phyloP scores from a whole-genome alignment of 2,329 filamentous ascomycete genomes.

The Myotisia sp. region DNA sequence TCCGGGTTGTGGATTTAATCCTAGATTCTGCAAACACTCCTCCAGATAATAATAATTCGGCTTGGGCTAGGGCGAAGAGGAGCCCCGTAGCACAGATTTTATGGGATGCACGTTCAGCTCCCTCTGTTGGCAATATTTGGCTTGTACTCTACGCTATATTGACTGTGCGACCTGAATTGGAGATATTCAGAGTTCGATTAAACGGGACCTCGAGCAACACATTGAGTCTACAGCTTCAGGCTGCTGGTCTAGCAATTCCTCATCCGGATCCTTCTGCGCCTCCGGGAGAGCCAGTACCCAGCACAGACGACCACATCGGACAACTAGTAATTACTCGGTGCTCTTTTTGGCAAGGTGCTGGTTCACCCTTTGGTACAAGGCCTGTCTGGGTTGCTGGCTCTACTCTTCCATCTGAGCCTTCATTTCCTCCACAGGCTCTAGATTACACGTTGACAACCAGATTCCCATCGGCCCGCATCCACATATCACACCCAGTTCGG shows the following conservation, averaged over 20 bases:
- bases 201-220: slow-evolving; percentile 17
- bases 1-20: slow-evolving; percentile 20
- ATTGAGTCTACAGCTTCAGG: slow-evolving; percentile 19
- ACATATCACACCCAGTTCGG: slow-evolving; percentile 56
- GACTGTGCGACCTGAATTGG: slow-evolving; percentile 19
- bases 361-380: slow-evolving; percentile 51
- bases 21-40: slow-evolving; percentile 14
- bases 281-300: slow-evolving; percentile 14
- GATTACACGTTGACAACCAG: slow-evolving; percentile 35
- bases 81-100: slow-evolving; percentile 20
- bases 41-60: slow-evolving; percentile 23
- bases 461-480: slow-evolving; percentile 35
- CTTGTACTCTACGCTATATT: slow-evolving; percentile 27
- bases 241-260: slow-evolving; percentile 30
- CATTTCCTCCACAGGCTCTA: slow-evolving; percentile 20
- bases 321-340: slow-evolving; percentile 38
- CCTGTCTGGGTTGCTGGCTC: slow-evolving; percentile 46
- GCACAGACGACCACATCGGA: slow-evolving; percentile 22
- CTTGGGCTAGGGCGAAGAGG: slow-evolving; percentile 24
- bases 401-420: slow-evolving; percentile 13
- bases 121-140: slow-evolving; percentile 28
- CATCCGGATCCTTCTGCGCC: slow-evolving; percentile 21
- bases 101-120: slow-evolving; percentile 20
- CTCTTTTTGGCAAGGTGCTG: slow-evolving; percentile 57
- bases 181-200: slow-evolving; percentile 24